A percentile compares a stretch with the other conserved stretches of the same genome.
Conservation (phyloP, 495 filamentous ascomycete species). For the Hypomontagnella monticulosa region DNA sequence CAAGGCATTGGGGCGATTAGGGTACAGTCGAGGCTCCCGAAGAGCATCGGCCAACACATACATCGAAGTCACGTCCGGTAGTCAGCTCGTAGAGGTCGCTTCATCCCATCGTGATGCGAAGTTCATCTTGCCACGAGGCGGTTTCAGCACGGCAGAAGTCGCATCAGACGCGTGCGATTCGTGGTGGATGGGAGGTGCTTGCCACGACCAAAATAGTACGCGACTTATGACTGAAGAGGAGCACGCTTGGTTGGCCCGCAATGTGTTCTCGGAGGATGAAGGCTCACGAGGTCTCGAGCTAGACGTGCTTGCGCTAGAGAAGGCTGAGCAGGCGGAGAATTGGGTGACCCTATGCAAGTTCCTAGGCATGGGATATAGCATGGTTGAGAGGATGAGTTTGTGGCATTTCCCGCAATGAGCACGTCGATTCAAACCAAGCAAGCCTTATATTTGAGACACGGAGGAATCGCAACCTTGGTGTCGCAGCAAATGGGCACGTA, state of each 20-base stretch:
- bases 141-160: background rate
- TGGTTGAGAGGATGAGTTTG: conserved; percentile 42
- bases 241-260: background rate
- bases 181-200: background rate
- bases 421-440: no score
- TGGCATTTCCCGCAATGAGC: conserved; percentile 44
- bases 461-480: no score
- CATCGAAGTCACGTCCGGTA: conserved; percentile 27
- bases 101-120: conserved; percentile 32
- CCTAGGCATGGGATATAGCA: conserved; percentile 45
- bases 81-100: conserved; percentile 32
- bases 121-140: conserved; percentile 36
- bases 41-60: conserved; percentile 26
- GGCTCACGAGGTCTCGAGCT: conserved; percentile 23
- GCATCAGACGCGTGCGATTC: background rate
- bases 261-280: conserved; percentile 21
- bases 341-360: conserved; percentile 47
- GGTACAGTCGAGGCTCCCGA: conserved; percentile 29
- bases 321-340: conserved; percentile 43
- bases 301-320: conserved; percentile 34
- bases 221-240: conserved; percentile 9
- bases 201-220: background rate
- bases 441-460: no score
- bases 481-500: no score
- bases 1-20: conserved; percentile 40